phyloP scores from a whole-genome alignment of 805 yeast genomes.

The Danielia oregonensis region DNA sequence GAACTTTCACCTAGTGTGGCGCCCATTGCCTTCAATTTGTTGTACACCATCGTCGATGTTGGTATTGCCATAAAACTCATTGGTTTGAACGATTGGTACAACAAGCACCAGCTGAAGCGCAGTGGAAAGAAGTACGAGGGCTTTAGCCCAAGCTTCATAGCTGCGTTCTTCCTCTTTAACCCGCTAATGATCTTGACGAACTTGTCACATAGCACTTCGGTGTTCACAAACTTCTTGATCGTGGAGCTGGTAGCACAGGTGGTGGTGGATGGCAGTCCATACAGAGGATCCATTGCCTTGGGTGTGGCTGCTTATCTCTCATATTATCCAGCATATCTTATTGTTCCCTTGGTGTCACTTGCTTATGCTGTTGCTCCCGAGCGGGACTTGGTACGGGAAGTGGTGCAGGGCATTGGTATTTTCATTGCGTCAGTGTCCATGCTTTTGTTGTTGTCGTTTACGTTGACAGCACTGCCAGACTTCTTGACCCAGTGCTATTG shows the following conservation, averaged over 20 bases:
- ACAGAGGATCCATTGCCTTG: slow-evolving; percentile 48
- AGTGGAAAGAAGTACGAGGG: slow-evolving; percentile 16
- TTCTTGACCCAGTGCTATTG: slow-evolving; percentile 46
- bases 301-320: slow-evolving; percentile 64
- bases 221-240: slow-evolving; percentile 58
- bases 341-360: slow-evolving; percentile 52
- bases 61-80: slow-evolving; percentile 54
- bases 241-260: slow-evolving; percentile 43
- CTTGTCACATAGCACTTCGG: slow-evolving; percentile 62
- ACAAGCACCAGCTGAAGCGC: slow-evolving; percentile 18
- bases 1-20: slow-evolving; percentile 16
- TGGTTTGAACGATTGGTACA: slow-evolving; percentile 42
- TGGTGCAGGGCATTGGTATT: slow-evolving; percentile 8
- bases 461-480: slow-evolving; percentile 32
- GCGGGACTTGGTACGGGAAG: slow-evolving; percentile 9
- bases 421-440: slow-evolving; percentile 15
- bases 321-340: slow-evolving; percentile 56
- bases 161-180: slow-evolving; percentile 68
- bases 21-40: slow-evolving; percentile 25
- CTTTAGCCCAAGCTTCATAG: slow-evolving; percentile 44
- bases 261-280: slow-evolving; percentile 37
- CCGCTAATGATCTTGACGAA: slow-evolving; percentile 73
- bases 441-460: slow-evolving; percentile 37
- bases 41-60: slow-evolving; percentile 61
- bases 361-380: slow-evolving; percentile 20